phyloP scores from a whole-genome alignment of 352 stramenopile species.

The Globisporangium yorkense region DNA sequence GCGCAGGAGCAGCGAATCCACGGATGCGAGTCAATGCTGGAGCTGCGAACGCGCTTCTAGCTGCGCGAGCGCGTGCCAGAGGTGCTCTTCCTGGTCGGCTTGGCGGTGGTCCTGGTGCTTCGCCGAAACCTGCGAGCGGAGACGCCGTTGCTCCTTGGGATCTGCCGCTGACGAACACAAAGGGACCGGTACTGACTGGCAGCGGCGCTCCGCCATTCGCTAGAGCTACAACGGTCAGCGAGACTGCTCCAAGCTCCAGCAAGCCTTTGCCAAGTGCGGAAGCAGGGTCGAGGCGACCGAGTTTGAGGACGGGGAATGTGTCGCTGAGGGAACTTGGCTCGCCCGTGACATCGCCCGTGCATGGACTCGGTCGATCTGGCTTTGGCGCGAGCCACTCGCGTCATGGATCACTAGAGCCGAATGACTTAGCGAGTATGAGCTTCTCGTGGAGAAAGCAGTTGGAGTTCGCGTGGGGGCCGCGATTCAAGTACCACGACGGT shows the following conservation, averaged over 20 bases:
- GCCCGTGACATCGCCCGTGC: constrained; percentile 11
- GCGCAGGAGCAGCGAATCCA: constrained; percentile 8
- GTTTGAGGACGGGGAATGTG: constrained; percentile 3
- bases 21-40: constrained; percentile 43
- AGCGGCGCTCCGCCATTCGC: constrained; percentile 5
- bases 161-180: constrained; percentile 47
- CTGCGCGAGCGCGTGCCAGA: constrained; percentile 56
- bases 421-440: constrained; percentile 22
- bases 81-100: constrained; percentile 45
- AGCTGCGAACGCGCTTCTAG: constrained; percentile 66
- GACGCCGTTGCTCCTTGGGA: constrained; percentile 71
- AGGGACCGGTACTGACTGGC: constrained; percentile 14
- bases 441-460: constrained; percentile 54
- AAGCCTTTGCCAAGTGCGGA: constrained; percentile 2
- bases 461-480: constrained; percentile 50
- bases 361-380: constrained; percentile 1
- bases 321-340: constrained; percentile 11
- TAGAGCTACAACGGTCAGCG: not conserved
- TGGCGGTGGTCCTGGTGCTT: constrained; percentile 40
- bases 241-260: not conserved
- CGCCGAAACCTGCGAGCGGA: constrained; percentile 16
- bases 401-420: constrained; percentile 16
- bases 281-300: not conserved
- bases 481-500: constrained; percentile 36
- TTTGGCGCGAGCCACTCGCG: constrained; percentile 9